phyloP scores from a whole-genome alignment of 192 early-diverging fungal genomes.

The Entomortierella lignicola region DNA sequence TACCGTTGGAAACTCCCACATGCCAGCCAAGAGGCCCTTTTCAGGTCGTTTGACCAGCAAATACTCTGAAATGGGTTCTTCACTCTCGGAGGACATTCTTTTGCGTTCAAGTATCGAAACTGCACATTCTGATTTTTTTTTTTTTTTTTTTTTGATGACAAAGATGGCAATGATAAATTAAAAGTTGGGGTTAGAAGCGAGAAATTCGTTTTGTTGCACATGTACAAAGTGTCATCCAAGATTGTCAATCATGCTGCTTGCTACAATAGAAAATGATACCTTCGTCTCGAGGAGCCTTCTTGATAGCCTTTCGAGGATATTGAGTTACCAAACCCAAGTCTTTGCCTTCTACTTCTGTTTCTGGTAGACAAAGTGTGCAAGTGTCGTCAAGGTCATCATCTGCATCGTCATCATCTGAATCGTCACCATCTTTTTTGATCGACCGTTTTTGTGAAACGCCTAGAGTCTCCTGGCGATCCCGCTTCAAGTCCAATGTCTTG shows the following conservation, averaged over 20 bases:
- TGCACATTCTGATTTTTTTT: slow-evolving; percentile 64
- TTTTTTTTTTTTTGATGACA: background rate
- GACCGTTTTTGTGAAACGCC: slow-evolving; percentile 12
- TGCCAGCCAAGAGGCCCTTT: slow-evolving; percentile 73
- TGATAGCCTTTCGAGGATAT: slow-evolving; percentile 68
- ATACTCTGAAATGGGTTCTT: slow-evolving; percentile 48
- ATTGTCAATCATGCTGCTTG: too few relatives aligned
- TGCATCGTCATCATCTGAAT: background rate
- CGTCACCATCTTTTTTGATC: background rate
- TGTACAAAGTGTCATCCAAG: too few relatives aligned
- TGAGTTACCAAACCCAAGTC: slow-evolving; percentile 42
- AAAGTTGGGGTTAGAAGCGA: too few relatives aligned
- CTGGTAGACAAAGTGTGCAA: slow-evolving; percentile 52
- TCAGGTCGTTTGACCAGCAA: slow-evolving; percentile 68
- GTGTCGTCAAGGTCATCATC: slow-evolving; percentile 16
- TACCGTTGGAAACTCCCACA: slow-evolving; percentile 79
- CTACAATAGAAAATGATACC: slow-evolving; percentile 27
- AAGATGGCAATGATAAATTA: background rate
- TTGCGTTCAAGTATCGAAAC: slow-evolving; percentile 65
- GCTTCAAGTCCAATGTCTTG: slow-evolving; percentile 14
- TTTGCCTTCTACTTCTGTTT: slow-evolving; percentile 23
- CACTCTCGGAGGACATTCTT: background rate
- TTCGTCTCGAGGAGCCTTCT: slow-evolving; percentile 74
- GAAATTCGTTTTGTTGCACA: too few relatives aligned
- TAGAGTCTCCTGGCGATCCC: slow-evolving; percentile 1